Conservation (phyloP, 2,329 filamentous ascomycete genomes). For the Thielaviopsis euricoi region DNA sequence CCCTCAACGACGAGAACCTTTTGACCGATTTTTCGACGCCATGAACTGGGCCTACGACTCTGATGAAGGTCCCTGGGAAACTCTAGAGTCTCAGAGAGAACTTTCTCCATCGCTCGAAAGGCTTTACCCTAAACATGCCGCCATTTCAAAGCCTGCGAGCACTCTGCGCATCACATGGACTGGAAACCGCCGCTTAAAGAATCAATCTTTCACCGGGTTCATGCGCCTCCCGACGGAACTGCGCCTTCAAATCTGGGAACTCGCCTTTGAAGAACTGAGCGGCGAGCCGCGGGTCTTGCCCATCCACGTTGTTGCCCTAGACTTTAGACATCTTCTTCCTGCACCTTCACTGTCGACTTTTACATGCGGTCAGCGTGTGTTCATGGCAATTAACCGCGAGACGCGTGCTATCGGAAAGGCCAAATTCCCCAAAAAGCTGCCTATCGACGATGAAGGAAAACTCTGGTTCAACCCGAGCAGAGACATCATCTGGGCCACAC, state of each 20-base stretch:
- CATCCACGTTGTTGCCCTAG: not conserved
- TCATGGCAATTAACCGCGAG: constrained; percentile 7
- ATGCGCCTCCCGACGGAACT: constrained; percentile 2
- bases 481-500: constrained; percentile 5
- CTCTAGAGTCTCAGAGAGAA: not conserved
- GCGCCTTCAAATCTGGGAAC: constrained; percentile 5
- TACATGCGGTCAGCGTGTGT: not conserved
- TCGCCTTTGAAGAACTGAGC: constrained; percentile 3
- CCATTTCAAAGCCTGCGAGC: not conserved
- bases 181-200: not conserved
- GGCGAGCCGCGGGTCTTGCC: not conserved
- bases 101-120: not conserved
- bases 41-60: not conserved
- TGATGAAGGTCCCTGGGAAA: not conserved
- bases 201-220: constrained; percentile 1
- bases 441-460: not conserved
- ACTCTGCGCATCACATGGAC: constrained; percentile 1
- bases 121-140: not conserved
- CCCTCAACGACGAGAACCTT: not conserved
- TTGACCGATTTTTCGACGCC: not conserved
- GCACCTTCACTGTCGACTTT: not conserved
- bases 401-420: constrained; percentile 2
- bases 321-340: not conserved
- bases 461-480: constrained; percentile 1
- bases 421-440: not conserved